Base-by-base conservation (phyloP, 1,284 basidiomycete genomes). In the Melampsora abietis-canadensis region DNA sequence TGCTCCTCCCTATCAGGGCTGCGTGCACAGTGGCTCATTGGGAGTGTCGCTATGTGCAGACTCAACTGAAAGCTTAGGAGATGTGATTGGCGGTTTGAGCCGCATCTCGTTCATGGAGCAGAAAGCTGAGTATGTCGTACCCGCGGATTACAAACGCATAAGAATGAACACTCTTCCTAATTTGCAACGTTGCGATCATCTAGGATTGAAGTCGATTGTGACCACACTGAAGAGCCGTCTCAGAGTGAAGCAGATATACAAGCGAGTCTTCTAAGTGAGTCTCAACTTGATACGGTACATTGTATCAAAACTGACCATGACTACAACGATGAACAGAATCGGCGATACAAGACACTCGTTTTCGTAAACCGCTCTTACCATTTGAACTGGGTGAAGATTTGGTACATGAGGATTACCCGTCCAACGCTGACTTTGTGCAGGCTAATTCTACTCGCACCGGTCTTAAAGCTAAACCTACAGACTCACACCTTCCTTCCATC, bases 1-100 rank as follows among this genome's bases (percentile, higher is more conserved):
- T 24, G 2, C 15, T 24, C 14, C n/a, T 21, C 54, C 12, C 10
- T 7, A 57, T 7, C 7, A 57, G 54, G n/a, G 54, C 21, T 19
- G 54, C 21, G 54, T 76, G 12, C 37, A 70, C 30, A 60, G 30
- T 47, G 75, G 68, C 14, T 62, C 31, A 57, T 67, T 82, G n/a
- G 73, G 69, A 15, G 66, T 84, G 3, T 80, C 82, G 0, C 80
- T 82, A 15, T 84, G 84, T 73, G 83, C 84, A 0, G 84, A 84
- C 75, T 83, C 84, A 12, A 65, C 83, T 14, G 79, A 80, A 0
- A 80, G 80, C 0, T 54, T 84, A 5, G 80, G 79, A 0, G 75
- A 62, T 8, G 57, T 51, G 21, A 61, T 75, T 21, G 46, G 48
- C 44, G 57, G 34, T 40, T 54, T 73, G n/a, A 34, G 61, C 3